Evolutionary conservation across 345 rosid species (phyloP), one percentile per base, ranked within the genome.

Genomic region (Cardamine chenopodiifolia): DNA sequence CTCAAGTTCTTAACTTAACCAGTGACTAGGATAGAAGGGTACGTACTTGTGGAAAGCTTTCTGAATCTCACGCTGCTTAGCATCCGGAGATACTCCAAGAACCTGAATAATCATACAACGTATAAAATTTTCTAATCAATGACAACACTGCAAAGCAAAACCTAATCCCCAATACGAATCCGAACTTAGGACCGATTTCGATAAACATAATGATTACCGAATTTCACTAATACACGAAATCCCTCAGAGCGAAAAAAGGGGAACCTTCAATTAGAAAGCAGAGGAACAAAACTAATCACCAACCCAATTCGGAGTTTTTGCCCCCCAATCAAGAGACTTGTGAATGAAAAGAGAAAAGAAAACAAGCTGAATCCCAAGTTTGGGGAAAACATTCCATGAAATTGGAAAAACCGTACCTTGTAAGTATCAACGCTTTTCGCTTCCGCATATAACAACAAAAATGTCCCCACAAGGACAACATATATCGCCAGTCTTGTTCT

Each of bases 31-130:
- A 66, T 6, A 7, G 0, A 61, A 39, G 2, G 29, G 20, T 37
- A 68, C 89, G 2, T 78, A 95, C 98, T 90, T 92, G 87, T 95
- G 99, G 74, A 95, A 95, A 74, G 98, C 98, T 83, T 95, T 95
- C 81, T 95, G 99, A 63, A 95, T 95, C 56, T 95, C 97, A 4
- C 97, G 88, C 70, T 87, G 96, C 76, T 89, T 82, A 23, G 99
- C 98, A 35, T 85, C 89, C 23, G 75, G 76, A 40, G 91, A 91
- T 29, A 95, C 93, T 59, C 98, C 98, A 57, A 95, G 97, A 84
- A 89, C 89, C 99, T 95, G 88, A 61, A 68, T 9, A 52, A 28
- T 23, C 59, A 78, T 13, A 69, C 6, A 31, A 48, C 18, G 54
- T 40, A 26, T 42, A 7, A 23, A 8, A 9, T 1, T 22, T 11